Percentiles rank a stretch among this genome's conserved stretches.
phyloP scores from a whole-genome alignment of 176 grass and related monocot genomes.

The Stipa capillata region DNA sequence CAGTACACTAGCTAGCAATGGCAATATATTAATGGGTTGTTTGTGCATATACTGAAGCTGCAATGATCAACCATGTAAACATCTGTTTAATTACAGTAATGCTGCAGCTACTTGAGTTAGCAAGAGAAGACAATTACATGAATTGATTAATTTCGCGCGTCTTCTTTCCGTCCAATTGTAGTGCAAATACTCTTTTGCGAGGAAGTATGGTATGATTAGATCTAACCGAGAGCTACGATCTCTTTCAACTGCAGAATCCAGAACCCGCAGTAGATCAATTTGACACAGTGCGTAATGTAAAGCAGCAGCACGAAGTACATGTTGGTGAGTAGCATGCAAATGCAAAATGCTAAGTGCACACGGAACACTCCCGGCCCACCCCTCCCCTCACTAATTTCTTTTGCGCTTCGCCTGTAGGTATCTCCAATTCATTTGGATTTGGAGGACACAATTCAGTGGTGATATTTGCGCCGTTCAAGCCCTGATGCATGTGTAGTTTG shows the following conservation, averaged over 20 bases:
- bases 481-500: not conserved
- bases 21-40: too few species aligned
- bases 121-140: not conserved
- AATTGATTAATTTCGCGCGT: too few species aligned
- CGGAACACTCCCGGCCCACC: too few species aligned
- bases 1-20: too few species aligned
- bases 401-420: not conserved
- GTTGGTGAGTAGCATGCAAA: conserved; percentile 33
- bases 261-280: conserved; percentile 24
- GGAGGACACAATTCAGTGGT: conserved; percentile 23
- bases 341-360: not conserved
- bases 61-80: not conserved
- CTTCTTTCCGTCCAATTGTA: too few species aligned
- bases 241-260: conserved; percentile 24
- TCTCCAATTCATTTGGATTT: conserved; percentile 32
- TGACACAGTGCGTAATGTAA: conserved; percentile 33
- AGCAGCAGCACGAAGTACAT: conserved; percentile 34
- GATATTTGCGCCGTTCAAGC: conserved; percentile 3
- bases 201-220: too few species aligned
- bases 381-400: not conserved
- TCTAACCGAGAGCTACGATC: too few species aligned
- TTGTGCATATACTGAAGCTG: too few species aligned
- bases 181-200: too few species aligned
- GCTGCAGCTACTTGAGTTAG: not conserved
- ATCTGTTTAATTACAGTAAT: not conserved